Conservation (phyloP, 441 rosid genomes). For the Gossypium schwendimanii region DNA sequence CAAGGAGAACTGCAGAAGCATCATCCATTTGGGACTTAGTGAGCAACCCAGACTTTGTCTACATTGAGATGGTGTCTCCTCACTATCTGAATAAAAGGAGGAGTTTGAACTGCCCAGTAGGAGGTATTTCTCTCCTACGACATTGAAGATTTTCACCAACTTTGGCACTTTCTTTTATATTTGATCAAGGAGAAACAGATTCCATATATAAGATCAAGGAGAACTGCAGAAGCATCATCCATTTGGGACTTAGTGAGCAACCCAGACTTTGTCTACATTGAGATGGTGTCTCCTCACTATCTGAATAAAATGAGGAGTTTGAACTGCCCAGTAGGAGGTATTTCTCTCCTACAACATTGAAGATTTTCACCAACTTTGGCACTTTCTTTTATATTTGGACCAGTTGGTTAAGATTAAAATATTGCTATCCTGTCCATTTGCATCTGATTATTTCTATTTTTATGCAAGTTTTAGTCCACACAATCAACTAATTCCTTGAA, state of each 20-base stretch:
- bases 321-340: neutral
- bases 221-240: neutral
- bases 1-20: neutral
- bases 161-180: too few species aligned
- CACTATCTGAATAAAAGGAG: too few species aligned
- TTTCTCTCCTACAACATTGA: neutral
- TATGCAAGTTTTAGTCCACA: neutral
- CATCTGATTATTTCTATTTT: neutral
- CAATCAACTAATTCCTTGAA: slow-evolving; percentile 2
- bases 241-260: neutral
- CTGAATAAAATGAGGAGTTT: neutral
- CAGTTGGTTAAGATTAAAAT: neutral
- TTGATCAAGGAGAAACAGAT: neutral
- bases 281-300: neutral
- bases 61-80: too few species aligned
- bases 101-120: too few species aligned
- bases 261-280: neutral
- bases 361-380: slow-evolving; percentile 7
- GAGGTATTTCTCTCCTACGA: too few species aligned
- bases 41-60: neutral
- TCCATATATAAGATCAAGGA: slow-evolving; percentile 1
- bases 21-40: neutral
- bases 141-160: too few species aligned
- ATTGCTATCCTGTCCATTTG: neutral
- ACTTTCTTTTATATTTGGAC: neutral